Percentiles rank a stretch among this genome's conserved stretches.
Conservation (phyloP, 2,329 filamentous ascomycete species). For the Pseudocercospora fuligena region DNA sequence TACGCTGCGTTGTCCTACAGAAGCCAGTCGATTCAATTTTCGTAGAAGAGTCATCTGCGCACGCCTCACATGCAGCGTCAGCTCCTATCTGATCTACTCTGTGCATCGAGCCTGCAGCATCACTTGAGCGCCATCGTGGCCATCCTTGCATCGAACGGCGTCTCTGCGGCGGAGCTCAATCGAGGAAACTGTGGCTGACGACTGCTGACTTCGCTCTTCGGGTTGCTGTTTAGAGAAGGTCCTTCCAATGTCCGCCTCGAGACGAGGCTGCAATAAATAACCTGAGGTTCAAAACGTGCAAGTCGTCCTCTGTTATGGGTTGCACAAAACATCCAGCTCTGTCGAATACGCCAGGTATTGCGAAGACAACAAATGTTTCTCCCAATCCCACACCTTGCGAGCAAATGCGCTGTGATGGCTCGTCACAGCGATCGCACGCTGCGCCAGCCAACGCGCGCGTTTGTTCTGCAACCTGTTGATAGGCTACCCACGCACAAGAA, state of each 20-base stretch:
- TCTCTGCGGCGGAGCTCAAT: constrained; percentile 7
- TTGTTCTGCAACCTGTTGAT: constrained; percentile 6
- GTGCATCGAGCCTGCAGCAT: constrained; percentile 2
- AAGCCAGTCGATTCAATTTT: constrained; percentile 10
- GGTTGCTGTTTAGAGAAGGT: constrained; percentile 1
- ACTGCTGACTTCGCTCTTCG: background rate
- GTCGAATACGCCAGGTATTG: no score
- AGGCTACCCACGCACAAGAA: constrained; percentile 13
- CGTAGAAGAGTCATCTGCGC: constrained; percentile 17
- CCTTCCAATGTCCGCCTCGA: background rate
- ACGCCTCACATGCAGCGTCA: constrained; percentile 17
- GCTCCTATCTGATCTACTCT: constrained; percentile 11
- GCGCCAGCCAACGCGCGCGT: constrained; percentile 16
- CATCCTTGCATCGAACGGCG: constrained; percentile 7
- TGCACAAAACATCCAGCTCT: no score
- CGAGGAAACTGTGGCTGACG: constrained; percentile 6
- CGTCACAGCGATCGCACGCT: constrained; percentile 4
- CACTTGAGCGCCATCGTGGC: constrained; percentile 7
- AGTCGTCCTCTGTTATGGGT: background rate
- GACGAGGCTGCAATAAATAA: background rate
- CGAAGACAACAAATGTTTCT: background rate
- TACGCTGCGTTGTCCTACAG: background rate
- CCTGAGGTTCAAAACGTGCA: background rate
- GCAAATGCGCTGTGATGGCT: constrained; percentile 4
- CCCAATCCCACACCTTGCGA: background rate